Percentiles rank a stretch among this genome's conserved stretches.
Evolutionary conservation across 495 filamentous ascomycete species (phyloP).

Genomic region (Trichoderma asperelloides): DNA sequence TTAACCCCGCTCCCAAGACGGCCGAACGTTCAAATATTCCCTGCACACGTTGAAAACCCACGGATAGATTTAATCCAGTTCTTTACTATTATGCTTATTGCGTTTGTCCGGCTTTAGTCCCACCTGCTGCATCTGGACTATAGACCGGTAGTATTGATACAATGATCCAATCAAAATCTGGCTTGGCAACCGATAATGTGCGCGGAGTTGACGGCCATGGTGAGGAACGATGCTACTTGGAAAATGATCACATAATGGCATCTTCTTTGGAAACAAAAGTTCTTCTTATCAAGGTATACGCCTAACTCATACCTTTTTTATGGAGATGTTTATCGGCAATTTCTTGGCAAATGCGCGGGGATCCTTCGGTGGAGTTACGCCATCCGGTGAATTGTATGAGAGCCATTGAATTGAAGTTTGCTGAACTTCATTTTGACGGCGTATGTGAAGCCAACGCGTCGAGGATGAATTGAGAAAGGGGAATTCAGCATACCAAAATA

Average conservation of each 20-base stretch:
- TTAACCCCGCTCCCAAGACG: too few relatives aligned
- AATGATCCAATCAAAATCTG: not conserved
- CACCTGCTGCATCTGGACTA: not conserved
- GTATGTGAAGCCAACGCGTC: too few relatives aligned
- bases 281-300: not conserved
- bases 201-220: not conserved
- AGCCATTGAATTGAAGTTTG: too few relatives aligned
- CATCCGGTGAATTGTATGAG: too few relatives aligned
- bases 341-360: too few relatives aligned
- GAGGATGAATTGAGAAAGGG: too few relatives aligned
- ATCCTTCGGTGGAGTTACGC: too few relatives aligned
- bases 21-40: too few relatives aligned
- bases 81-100: not conserved
- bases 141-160: not conserved
- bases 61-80: not conserved
- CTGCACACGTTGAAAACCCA: not conserved
- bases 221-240: not conserved
- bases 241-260: not conserved
- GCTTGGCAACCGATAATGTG: not conserved
- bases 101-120: not conserved
- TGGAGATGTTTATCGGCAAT: too few relatives aligned
- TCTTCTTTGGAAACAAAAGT: not conserved
- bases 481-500: too few relatives aligned
- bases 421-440: too few relatives aligned
- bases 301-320: not conserved